These are phyloP conservation scores for Trichoderma endophyticum DNA, from an alignment of 2,329 filamentous ascomycete species.

Conservation along the genomic window DNA sequence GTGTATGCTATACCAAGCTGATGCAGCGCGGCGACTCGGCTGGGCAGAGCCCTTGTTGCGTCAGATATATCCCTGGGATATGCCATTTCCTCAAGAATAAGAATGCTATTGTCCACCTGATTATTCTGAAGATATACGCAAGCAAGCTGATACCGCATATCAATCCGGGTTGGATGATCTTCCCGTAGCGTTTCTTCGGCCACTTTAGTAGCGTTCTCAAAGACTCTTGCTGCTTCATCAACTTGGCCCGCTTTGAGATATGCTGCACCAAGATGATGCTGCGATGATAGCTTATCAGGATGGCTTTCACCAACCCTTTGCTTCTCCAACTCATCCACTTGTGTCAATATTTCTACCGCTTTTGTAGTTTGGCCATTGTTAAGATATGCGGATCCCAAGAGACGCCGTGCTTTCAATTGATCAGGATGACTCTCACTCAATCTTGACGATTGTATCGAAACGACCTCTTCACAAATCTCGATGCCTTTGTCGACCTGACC, in stretches of 20 bases:
- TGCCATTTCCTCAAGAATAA: neutral
- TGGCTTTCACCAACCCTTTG: neutral
- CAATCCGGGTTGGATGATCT: neutral
- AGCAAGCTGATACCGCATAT: neutral
- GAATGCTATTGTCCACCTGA: neutral
- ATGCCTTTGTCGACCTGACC: conserved; percentile 10
- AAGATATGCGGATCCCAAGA: conserved; percentile 10
- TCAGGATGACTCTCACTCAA: neutral
- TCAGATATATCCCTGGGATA: neutral
- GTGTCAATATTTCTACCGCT: neutral
- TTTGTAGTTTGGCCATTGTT: neutral
- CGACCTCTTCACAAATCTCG: conserved; percentile 7
- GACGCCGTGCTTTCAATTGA: neutral
- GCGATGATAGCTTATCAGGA: neutral
- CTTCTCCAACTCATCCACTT: neutral
- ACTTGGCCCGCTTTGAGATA: conserved; percentile 3
- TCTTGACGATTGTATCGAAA: neutral
- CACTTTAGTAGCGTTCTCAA: neutral
- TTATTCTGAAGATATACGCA: neutral
- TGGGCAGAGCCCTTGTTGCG: neutral
- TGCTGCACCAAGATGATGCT: conserved; percentile 13
- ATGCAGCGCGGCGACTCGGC: neutral
- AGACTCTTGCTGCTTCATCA: neutral
- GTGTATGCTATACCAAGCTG: neutral
- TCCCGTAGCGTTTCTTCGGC: neutral